Base-by-base conservation (phyloP, 1,284 basidiomycete genomes). In the Inonotus hispidus region DNA sequence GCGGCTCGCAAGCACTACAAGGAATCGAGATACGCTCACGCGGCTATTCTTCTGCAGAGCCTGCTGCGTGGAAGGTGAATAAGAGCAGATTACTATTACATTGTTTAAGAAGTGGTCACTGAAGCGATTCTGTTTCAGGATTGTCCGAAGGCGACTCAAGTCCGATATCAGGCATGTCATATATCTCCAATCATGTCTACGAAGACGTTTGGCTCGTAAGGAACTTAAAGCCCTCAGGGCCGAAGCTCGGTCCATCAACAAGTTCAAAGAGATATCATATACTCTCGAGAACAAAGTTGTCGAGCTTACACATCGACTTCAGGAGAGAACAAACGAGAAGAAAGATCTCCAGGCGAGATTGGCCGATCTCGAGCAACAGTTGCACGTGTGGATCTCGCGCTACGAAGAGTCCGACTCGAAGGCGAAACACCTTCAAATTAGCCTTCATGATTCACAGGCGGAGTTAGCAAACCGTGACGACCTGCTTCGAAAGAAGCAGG, bases 251-350 rank as follows among this genome's bases (percentile, higher is more conserved):
- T 98, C 96, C 0, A 96, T 96, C 35, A 91, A 91, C 67, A 98
- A 97, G 73, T 97, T 97, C 84, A 98, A 99, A 77, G 97, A 99
- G 77, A 98, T 98, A 66, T 98, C 97, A 0, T 99, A 98, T 73
- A 88, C 87, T 68, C 82, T 99, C 63, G 97, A 99, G 79, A 99
- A 99, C 83, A 99, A 99, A 78, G 97, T 99, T 53, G 93, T 99
- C 63, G 96, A 99, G 73, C 89, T 99, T 67, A 99, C 97, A 0
- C 97, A 99, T 73, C 87, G 79, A n/a, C 81, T 99, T 16, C 97
- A 99, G 74, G 90, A 84, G 71, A 87, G 96, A 45, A 95, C 89
- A 8, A 84, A 85, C 65, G 96, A 99, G 77, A 96, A 93, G 79
- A 96, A 94, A 75, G 88, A 88, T 63, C 78, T 99, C 43, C 87